Conservation (phyloP, 352 stramenopile genomes). For the Ochromonadaceae sp. region DNA sequence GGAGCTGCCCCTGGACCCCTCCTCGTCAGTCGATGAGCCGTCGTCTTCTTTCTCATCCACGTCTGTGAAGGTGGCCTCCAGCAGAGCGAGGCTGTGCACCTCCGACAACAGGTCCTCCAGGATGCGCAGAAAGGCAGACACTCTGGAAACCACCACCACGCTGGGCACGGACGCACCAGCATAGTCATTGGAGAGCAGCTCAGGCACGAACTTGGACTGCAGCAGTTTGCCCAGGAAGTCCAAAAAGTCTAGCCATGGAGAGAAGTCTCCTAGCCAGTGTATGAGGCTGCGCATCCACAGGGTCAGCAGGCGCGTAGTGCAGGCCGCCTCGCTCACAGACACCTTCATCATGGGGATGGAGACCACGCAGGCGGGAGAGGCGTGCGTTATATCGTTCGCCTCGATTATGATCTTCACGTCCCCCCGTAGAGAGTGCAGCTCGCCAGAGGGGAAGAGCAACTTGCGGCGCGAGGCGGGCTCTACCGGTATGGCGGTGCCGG, state of each 20-base stretch:
- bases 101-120: slow-evolving; percentile 1
- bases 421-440: background rate
- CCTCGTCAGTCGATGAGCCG: too few species aligned
- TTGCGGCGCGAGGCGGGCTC: too few species aligned
- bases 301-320: background rate
- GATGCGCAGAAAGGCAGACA: background rate
- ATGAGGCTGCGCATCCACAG: background rate
- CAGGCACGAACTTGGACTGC: background rate
- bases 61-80: background rate
- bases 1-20: too few species aligned
- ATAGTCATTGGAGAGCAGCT: background rate
- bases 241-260: slow-evolving; percentile 1
- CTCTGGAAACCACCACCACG: background rate
- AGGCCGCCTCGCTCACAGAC: background rate
- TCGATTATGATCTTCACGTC: background rate
- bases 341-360: background rate
- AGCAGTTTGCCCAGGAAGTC: background rate
- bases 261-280: slow-evolving; percentile 8
- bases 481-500: too few species aligned
- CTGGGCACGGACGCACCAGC: background rate
- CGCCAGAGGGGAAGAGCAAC: too few species aligned
- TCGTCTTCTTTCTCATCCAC: too few species aligned
- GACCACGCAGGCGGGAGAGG: background rate
- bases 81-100: background rate
- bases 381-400: background rate